Percentiles rank a stretch among this genome's conserved stretches.
Conservation (phyloP, 2,329 filamentous ascomycete genomes). For the Massarina eburnea region DNA sequence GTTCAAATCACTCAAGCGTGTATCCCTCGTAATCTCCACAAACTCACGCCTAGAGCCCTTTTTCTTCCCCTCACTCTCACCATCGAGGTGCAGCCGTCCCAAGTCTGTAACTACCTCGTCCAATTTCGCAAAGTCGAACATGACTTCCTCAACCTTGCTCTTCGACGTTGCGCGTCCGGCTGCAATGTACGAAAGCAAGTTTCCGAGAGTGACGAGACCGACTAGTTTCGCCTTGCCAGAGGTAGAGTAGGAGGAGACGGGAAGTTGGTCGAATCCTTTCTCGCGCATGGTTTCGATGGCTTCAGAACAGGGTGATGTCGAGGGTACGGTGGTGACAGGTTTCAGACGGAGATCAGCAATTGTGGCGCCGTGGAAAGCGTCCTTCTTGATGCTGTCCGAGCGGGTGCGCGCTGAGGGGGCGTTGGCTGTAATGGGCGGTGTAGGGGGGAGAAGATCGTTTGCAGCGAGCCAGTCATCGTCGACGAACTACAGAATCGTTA, state of each 20-base stretch:
- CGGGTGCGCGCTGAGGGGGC: conserved; percentile 39
- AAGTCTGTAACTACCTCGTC: conserved; percentile 86
- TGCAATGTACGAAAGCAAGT: conserved; percentile 87
- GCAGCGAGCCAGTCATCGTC: conserved; percentile 99
- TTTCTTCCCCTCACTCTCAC: conserved; percentile 15
- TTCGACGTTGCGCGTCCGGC: conserved; percentile 74
- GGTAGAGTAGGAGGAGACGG: conserved; percentile 65
- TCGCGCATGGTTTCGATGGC: conserved; percentile 98
- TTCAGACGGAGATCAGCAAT: conserved; percentile 84
- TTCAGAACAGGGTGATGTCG: conserved; percentile 72
- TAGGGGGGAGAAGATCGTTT: conserved; percentile 80
- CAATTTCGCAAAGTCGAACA: conserved; percentile 93
- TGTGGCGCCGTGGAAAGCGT: conserved; percentile 77
- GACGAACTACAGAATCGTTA: conserved; percentile 63
- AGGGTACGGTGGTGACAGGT: conserved; percentile 82
- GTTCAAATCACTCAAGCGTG: conserved; percentile 78
- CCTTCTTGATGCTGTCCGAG: conserved; percentile 49
- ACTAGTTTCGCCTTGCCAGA: conserved; percentile 72
- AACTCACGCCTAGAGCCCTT: conserved; percentile 61
- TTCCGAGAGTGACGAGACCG: conserved; percentile 91
- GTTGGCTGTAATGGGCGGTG: conserved; percentile 43
- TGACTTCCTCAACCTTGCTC: conserved; percentile 79
- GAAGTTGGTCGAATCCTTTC: conserved; percentile 96
- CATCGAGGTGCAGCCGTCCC: conserved; percentile 42
- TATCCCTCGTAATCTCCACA: conserved; percentile 92